A percentile compares a stretch with the other conserved stretches of the same genome.
Conservation (phyloP, 805 yeast species). For the Dipodascopsis uninucleata region DNA sequence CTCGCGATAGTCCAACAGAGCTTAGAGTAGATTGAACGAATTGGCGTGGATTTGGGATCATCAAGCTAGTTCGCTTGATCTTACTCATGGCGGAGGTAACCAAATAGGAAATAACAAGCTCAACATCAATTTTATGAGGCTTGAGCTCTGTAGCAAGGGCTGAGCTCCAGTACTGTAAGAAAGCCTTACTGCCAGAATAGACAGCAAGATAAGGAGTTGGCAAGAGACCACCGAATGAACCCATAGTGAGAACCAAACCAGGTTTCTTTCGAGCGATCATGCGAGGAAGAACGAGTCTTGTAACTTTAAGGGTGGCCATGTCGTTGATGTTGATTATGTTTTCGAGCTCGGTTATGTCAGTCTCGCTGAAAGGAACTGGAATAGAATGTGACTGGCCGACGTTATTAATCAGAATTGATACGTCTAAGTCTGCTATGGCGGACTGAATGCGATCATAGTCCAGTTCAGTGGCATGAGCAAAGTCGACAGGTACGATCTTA, state of each 20-base stretch:
- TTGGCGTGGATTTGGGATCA: conserved; percentile 75
- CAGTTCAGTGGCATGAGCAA: conserved; percentile 55
- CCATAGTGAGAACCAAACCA: conserved; percentile 78
- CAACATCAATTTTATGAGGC: conserved; percentile 71
- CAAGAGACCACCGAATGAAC: conserved; percentile 90
- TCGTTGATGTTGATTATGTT: conserved; percentile 83
- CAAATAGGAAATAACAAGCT: conserved; percentile 77
- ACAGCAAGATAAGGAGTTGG: conserved; percentile 92
- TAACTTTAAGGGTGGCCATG: conserved; percentile 75
- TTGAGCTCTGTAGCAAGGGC: conserved; percentile 84
- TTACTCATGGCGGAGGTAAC: conserved; percentile 97
- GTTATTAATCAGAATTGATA: conserved; percentile 75
- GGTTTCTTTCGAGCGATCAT: conserved; percentile 50
- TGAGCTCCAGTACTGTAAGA: conserved; percentile 87
- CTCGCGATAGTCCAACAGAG: conserved; percentile 76
- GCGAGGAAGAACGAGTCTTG: conserved; percentile 74
- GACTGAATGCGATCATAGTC: conserved; percentile 52
- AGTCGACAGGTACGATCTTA: conserved; percentile 71
- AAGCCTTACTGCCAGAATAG: conserved; percentile 94
- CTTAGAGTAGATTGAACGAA: conserved; percentile 74
- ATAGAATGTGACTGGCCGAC: conserved; percentile 94
- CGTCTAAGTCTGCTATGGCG: conserved; percentile 15
- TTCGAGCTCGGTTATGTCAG: conserved; percentile 67
- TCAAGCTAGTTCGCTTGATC: conserved; percentile 66
- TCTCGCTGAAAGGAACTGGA: conserved; percentile 89